phyloP scores from a whole-genome alignment of 2,329 filamentous ascomycete genomes.

The Escovopsis sp. region DNA sequence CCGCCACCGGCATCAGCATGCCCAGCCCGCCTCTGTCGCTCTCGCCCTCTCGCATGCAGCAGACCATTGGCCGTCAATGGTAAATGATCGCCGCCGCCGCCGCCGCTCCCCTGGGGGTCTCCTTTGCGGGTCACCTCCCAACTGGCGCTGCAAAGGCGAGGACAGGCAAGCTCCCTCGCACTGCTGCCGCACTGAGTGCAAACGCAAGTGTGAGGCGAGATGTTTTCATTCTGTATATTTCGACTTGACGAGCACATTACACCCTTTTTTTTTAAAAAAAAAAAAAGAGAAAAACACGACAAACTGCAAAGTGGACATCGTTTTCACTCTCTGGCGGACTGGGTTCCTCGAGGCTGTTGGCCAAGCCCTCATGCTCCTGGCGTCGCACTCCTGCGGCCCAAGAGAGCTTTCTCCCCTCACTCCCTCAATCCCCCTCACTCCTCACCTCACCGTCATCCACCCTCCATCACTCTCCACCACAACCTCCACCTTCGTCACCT shows the following conservation, averaged over 20 bases:
- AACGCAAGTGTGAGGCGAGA: conserved; percentile 21
- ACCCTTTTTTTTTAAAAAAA: conserved; percentile 8
- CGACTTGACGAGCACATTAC: conserved; percentile 36
- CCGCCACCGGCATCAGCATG: conserved; percentile 75
- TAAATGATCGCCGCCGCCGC: conserved; percentile 18
- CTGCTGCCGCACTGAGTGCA: conserved; percentile 18
- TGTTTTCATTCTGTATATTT: conserved; percentile 27
- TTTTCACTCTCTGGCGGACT: conserved; percentile 23
- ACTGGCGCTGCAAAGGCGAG: conserved; percentile 17
- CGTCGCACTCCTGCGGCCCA: conserved; percentile 16
- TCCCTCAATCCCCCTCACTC: not conserved
- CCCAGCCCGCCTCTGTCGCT: conserved; percentile 71
- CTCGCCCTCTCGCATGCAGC: conserved; percentile 47
- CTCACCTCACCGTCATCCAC: too few relatives aligned
- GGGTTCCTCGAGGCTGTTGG: conserved; percentile 21
- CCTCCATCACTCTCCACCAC: not conserved
- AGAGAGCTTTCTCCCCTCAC: conserved; percentile 3
- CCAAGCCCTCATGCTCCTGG: conserved; percentile 12
- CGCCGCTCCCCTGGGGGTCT: too few relatives aligned
- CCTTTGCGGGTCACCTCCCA: conserved; percentile 8
- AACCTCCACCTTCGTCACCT: conserved; percentile 10
- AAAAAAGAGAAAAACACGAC: too few relatives aligned
- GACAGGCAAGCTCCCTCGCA: conserved; percentile 18
- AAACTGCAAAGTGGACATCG: conserved; percentile 24
- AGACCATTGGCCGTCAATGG: conserved; percentile 38